Conservation (phyloP, 2,329 filamentous ascomycete species). For the Dendrostoma leiphaemia region DNA sequence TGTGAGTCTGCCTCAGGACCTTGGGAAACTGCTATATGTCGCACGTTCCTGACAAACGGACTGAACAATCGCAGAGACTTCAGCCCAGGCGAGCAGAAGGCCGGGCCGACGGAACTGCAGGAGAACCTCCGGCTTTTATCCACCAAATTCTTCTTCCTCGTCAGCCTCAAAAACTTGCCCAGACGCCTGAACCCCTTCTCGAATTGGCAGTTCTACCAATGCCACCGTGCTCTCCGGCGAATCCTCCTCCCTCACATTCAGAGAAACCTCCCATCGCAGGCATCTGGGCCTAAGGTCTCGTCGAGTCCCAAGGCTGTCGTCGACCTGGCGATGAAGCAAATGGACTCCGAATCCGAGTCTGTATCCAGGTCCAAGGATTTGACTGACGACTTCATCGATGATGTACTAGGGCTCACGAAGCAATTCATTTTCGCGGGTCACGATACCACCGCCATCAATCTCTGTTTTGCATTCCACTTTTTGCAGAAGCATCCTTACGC, state of each 20-base stretch:
- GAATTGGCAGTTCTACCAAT: neutral
- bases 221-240: neutral
- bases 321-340: slow-evolving; percentile 23
- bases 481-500: slow-evolving; percentile 24
- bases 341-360: neutral
- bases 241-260: slow-evolving; percentile 9
- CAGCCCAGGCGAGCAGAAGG: slow-evolving; percentile 9
- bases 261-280: neutral
- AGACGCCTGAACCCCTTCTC: slow-evolving; percentile 9
- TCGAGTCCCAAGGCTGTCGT: slow-evolving; percentile 23
- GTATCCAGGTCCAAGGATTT: neutral
- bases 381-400: slow-evolving; percentile 1
- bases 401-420: slow-evolving; percentile 19
- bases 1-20: slow-evolving; percentile 1
- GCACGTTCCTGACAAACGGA: too few relatives aligned
- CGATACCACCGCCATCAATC: slow-evolving; percentile 12
- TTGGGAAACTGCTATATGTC: too few relatives aligned
- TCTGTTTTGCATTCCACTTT: slow-evolving; percentile 11
- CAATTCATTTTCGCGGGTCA: slow-evolving; percentile 26
- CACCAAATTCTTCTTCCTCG: neutral
- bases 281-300: slow-evolving; percentile 16
- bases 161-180: slow-evolving; percentile 6
- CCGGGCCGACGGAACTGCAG: slow-evolving; percentile 11
- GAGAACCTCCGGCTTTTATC: neutral
- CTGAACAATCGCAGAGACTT: slow-evolving; percentile 7